A percentile compares a stretch with the other conserved stretches of the same genome.
Evolutionary conservation across 2,329 filamentous ascomycete species (phyloP).

Genomic region (Ophiostoma angusticollis): DNA sequence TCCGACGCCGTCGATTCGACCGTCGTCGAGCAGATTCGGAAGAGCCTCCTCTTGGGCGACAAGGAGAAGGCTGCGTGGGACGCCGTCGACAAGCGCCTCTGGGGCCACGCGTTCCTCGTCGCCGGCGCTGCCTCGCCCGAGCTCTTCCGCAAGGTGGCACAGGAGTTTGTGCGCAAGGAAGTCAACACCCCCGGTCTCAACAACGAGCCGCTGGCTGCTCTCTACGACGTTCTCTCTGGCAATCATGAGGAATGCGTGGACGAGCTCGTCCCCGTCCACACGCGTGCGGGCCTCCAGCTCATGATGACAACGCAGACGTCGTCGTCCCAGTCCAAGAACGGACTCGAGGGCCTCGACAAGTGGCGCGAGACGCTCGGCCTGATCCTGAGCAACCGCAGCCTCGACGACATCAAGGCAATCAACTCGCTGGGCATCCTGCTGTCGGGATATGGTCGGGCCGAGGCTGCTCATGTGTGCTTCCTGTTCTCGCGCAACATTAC

Average conservation of each 20-base stretch:
- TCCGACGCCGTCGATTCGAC: slow-evolving; percentile 55
- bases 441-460: slow-evolving; percentile 70
- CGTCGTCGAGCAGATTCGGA: slow-evolving; percentile 59
- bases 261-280: slow-evolving; percentile 85
- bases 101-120: slow-evolving; percentile 92
- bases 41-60: slow-evolving; percentile 63
- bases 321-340: slow-evolving; percentile 52
- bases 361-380: slow-evolving; percentile 86
- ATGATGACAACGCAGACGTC: slow-evolving; percentile 64
- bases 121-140: slow-evolving; percentile 65
- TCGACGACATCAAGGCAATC: slow-evolving; percentile 64
- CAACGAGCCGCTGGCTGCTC: slow-evolving; percentile 75
- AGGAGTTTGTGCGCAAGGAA: slow-evolving; percentile 92
- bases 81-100: slow-evolving; percentile 82
- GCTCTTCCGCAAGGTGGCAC: slow-evolving; percentile 82
- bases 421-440: slow-evolving; percentile 71
- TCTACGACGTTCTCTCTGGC: slow-evolving; percentile 89
- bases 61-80: slow-evolving; percentile 87
- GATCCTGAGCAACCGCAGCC: slow-evolving; percentile 76
- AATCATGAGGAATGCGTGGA: slow-evolving; percentile 93
- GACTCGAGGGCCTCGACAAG: slow-evolving; percentile 74
- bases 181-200: slow-evolving; percentile 70
- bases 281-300: slow-evolving; percentile 82
- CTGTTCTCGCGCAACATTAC: slow-evolving; percentile 64
- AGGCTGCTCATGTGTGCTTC: slow-evolving; percentile 90